Conservation (phyloP, 2,329 filamentous ascomycete species). For the Cercospora zeina region DNA sequence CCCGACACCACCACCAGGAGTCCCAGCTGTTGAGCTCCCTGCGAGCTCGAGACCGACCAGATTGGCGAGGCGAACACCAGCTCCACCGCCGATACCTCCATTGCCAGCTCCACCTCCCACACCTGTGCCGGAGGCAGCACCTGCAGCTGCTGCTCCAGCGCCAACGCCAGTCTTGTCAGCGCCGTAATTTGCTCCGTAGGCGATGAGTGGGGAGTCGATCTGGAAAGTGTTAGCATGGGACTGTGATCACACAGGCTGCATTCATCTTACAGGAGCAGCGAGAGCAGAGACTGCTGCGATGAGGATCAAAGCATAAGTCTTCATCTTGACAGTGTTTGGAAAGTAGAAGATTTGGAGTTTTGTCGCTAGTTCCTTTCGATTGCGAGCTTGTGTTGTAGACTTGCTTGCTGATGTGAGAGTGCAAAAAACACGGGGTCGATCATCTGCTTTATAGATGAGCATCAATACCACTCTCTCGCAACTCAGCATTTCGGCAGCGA, state of each 20-base stretch:
- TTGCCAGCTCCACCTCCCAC: conserved; percentile 19
- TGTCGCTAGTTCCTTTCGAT: not conserved
- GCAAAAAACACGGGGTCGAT: not conserved
- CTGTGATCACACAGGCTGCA: too few species aligned
- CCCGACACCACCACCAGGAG: conserved; percentile 11
- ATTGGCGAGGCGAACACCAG: conserved; percentile 1
- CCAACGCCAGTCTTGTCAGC: conserved; percentile 14
- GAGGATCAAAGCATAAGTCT: conserved; percentile 1
- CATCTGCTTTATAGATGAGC: not conserved
- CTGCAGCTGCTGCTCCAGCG: conserved; percentile 11
- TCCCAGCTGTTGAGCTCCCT: conserved; percentile 9
- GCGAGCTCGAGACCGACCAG: conserved; percentile 3
- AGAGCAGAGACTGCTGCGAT: conserved; percentile 10
- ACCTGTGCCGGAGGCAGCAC: not conserved
- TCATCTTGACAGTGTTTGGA: not conserved
- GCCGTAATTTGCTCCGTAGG: conserved; percentile 2
- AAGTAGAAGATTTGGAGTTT: not conserved
- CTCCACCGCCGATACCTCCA: conserved; percentile 17
- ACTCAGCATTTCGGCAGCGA: not conserved
- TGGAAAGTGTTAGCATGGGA: not conserved
- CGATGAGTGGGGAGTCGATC: conserved; percentile 9
- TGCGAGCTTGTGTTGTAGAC: not conserved
- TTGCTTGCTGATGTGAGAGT: not conserved
- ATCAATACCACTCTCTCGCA: not conserved
- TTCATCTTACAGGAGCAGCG: conserved; percentile 11